Conservation (phyloP, 2,329 filamentous ascomycete genomes). For the Ascocoryne sarcoides region DNA sequence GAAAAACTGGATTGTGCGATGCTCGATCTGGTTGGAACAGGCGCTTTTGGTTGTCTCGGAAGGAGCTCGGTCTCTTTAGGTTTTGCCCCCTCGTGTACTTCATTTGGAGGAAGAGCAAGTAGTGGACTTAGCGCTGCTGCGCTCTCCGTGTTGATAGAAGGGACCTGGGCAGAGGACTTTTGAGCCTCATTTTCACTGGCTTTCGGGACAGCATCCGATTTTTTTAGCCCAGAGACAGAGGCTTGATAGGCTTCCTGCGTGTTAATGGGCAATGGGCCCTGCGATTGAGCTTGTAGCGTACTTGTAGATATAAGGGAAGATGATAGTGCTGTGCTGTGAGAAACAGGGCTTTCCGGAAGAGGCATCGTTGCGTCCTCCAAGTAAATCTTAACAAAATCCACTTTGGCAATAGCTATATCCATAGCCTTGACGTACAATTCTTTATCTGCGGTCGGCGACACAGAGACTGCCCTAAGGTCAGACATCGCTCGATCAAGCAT, state of each 20-base stretch:
- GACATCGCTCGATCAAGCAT: constrained; percentile 61
- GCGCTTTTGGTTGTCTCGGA: constrained; percentile 27
- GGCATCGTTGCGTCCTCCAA: constrained; percentile 49
- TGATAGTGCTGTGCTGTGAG: not conserved
- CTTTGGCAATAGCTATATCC: constrained; percentile 51
- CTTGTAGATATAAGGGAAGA: not conserved
- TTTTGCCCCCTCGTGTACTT: too few species aligned
- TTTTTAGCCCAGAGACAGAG: too few species aligned
- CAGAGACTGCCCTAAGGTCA: constrained; percentile 52
- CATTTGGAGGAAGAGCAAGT: too few species aligned
- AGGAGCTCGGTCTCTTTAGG: constrained; percentile 3
- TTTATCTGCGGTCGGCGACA: constrained; percentile 37
- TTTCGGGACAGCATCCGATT: too few species aligned
- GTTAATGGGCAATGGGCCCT: not conserved
- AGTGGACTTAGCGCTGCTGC: too few species aligned
- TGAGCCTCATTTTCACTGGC: too few species aligned
- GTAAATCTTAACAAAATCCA: constrained; percentile 56
- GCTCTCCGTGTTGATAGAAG: too few species aligned
- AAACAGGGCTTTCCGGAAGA: constrained; percentile 29
- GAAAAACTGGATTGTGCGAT: constrained; percentile 69
- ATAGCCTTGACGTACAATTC: constrained; percentile 40
- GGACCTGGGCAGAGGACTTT: too few species aligned
- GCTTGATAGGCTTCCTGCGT: not conserved
- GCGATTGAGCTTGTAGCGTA: not conserved
- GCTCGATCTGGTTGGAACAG: constrained; percentile 53